Percentiles rank a stretch among this genome's conserved stretches.
phyloP scores from a whole-genome alignment of 1,284 basidiomycete species.

The Flammula alnicola region DNA sequence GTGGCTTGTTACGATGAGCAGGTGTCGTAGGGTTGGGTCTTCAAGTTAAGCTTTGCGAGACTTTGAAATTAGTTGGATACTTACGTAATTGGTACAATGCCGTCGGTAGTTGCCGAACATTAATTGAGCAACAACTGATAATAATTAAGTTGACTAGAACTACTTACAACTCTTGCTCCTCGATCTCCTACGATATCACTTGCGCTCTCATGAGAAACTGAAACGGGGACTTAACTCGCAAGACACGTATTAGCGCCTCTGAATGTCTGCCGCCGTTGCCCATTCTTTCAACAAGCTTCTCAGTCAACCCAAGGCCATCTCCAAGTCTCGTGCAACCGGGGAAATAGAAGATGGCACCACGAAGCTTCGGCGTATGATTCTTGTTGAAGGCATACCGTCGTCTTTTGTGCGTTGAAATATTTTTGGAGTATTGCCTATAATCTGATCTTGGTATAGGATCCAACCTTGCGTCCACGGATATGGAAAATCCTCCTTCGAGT shows the following conservation, averaged over 20 bases:
- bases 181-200: too few species aligned
- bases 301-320: constrained; percentile 64
- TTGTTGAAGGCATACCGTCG: constrained; percentile 88
- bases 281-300: constrained; percentile 81
- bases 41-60: too few species aligned
- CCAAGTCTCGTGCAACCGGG: constrained; percentile 64
- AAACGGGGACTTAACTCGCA: background rate
- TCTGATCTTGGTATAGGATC: constrained; percentile 52
- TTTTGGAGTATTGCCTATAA: constrained; percentile 15
- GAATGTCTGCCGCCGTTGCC: constrained; percentile 47
- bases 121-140: too few species aligned
- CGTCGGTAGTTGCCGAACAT: too few species aligned
- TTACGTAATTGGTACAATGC: too few species aligned
- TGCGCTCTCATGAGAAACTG: too few species aligned
- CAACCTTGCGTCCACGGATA: constrained; percentile 77
- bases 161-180: too few species aligned
- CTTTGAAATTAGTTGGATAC: too few species aligned
- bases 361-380: constrained; percentile 81
- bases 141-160: too few species aligned
- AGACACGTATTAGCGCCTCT: background rate
- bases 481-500: constrained; percentile 93
- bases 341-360: constrained; percentile 83
- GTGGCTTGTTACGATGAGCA: too few species aligned
- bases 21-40: too few species aligned
- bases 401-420: constrained; percentile 45